A percentile compares a stretch with the other conserved stretches of the same genome.
These are phyloP conservation scores for Candida sanyaensis DNA, from an alignment of 1,139 yeast genomes.

Conservation along the genomic window DNA sequence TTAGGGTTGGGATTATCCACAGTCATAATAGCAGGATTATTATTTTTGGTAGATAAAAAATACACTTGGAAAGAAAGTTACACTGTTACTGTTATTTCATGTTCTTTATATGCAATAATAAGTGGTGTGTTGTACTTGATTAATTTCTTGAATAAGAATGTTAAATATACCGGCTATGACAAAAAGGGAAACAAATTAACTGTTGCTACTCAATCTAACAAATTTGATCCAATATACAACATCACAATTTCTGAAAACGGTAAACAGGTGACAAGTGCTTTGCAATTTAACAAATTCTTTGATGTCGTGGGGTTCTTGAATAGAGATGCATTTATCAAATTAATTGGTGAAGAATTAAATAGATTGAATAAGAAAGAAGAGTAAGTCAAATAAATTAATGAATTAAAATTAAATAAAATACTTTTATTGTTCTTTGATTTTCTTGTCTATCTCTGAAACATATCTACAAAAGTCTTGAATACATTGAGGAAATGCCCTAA, in stretches of 20 bases:
- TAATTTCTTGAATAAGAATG: slow-evolving; percentile 45
- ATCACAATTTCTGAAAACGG: slow-evolving; percentile 32
- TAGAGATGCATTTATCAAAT: slow-evolving; percentile 35
- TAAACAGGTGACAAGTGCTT: slow-evolving; percentile 19
- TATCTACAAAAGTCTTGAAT: slow-evolving; percentile 48
- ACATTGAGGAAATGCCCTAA: slow-evolving; percentile 54
- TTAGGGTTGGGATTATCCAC: slow-evolving; percentile 69
- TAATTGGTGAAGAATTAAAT: slow-evolving; percentile 30
- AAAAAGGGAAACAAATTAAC: slow-evolving; percentile 36
- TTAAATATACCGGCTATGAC: slow-evolving; percentile 59
- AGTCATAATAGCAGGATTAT: slow-evolving; percentile 63
- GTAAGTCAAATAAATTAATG: slow-evolving; percentile 7
- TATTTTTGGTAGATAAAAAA: slow-evolving; percentile 70
- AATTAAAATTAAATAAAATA: neutral
- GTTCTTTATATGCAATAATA: slow-evolving; percentile 57
- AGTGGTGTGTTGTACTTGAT: slow-evolving; percentile 52
- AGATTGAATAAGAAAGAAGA: slow-evolving; percentile 20
- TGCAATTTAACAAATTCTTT: slow-evolving; percentile 46
- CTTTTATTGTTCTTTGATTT: slow-evolving; percentile 17
- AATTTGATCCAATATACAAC: slow-evolving; percentile 47
- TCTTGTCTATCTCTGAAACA: slow-evolving; percentile 56
- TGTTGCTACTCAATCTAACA: slow-evolving; percentile 39
- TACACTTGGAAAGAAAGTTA: slow-evolving; percentile 42
- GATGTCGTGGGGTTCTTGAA: slow-evolving; percentile 50
- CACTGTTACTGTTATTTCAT: slow-evolving; percentile 31